Evolutionary conservation across 2,329 filamentous ascomycete species (phyloP), one percentile per base, ranked within the genome.

Genomic region (Paraconiothyrium sp.): DNA sequence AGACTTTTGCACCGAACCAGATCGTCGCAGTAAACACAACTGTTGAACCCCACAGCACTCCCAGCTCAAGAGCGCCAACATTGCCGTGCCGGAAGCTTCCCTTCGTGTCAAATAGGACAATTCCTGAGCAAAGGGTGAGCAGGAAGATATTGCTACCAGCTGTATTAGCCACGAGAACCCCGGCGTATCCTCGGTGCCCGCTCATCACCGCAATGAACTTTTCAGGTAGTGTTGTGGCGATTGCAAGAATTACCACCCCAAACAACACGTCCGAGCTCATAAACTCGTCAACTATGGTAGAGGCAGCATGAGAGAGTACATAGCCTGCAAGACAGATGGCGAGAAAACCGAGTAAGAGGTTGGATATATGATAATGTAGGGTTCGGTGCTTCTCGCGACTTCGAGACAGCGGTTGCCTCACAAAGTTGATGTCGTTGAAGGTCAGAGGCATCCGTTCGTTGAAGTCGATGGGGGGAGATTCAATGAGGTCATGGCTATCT

Each of bases 61-160:
- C 24, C 6, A 48, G 24, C 5, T 48, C 46, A 14, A 14, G 27
- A 16, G 37, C 30, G 41, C 59, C 61, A 5, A 70, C 64, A 16
- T 64, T 58, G 13, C 54, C 60, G n/a, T 39, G 20, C 56, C 37
- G 7, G 20, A 59, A 54, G 7, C 48, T 47, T 14, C 66, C 66
- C 11, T 30, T 10, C 5, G 61, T 68, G 22, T 63, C 59, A 2
- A 70, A 59, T 60, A 61, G 62, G 4, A 79, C 60, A 14, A 83
- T 73, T 0, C 82, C 84, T 16, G 81, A 71, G 66, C 84, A 86
- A 4, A 87, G 72, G 1, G 83, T 81, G 16, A 86, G 72, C 35
- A 87, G 72, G 67, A 86, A 87, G 37, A 86, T 84, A 60, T 86
- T 86, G 63, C 84, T 85, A 4, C 84, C 84, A 0, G 80, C 84